Conservation (phyloP, 331 rosid genomes). For the Quercus tomentella region DNA sequence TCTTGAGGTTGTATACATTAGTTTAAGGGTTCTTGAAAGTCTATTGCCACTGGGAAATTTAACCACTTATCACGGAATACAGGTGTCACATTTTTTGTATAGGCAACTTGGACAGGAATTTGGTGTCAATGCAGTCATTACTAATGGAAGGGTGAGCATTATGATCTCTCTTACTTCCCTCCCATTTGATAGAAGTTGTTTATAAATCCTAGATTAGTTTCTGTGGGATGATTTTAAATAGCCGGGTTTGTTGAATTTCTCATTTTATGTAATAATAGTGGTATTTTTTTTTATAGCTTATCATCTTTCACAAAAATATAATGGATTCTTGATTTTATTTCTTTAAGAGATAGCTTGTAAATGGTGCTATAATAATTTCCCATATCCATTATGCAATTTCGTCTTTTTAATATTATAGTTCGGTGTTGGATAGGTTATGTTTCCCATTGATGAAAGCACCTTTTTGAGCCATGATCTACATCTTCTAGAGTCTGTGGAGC, state of each 20-base stretch:
- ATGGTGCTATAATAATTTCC: neutral
- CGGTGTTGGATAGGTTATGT: constrained; percentile 47
- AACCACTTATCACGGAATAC: constrained; percentile 6
- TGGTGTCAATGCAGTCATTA: constrained; percentile 71
- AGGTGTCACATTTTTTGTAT: constrained; percentile 64
- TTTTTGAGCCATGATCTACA: constrained; percentile 89
- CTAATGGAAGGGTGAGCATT: constrained; percentile 94
- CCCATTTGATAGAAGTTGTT: neutral
- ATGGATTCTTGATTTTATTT: no score
- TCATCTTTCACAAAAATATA: no score
- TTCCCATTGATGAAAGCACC: constrained; percentile 45
- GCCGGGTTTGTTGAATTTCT: neutral
- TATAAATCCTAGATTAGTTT: neutral
- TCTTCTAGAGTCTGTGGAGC: constrained; percentile 89
- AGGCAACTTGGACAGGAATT: constrained; percentile 63
- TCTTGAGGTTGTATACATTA: constrained; percentile 1
- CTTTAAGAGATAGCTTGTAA: no score
- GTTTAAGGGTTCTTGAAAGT: neutral
- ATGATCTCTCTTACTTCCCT: neutral
- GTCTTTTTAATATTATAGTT: constrained; percentile 19
- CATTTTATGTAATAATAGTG: neutral
- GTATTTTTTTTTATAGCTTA: neutral
- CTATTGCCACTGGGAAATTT: neutral
- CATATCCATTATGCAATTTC: constrained; percentile 1
- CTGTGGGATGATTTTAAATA: no score